Percentiles rank a stretch among this genome's conserved stretches.
phyloP scores from a whole-genome alignment of 2,329 filamentous ascomycete species.

The Myriangium duriaei region DNA sequence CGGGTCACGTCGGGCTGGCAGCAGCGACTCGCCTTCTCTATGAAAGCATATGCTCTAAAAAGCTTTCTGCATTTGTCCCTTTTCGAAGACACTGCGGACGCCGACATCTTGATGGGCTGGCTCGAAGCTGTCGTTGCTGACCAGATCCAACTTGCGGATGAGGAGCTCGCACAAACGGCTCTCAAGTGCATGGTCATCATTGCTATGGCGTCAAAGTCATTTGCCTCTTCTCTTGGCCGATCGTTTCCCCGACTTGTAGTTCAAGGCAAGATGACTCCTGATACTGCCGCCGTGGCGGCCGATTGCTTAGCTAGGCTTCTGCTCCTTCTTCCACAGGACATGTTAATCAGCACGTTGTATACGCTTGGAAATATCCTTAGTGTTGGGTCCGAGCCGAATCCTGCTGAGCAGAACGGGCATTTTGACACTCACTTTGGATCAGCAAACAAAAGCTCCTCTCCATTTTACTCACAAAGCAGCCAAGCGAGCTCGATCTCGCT shows the following conservation, averaged over 20 bases:
- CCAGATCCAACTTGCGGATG: conserved; percentile 67
- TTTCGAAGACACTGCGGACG: conserved; percentile 66
- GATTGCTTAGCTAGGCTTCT: conserved; percentile 72
- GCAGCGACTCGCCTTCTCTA: conserved; percentile 71
- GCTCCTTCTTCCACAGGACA: conserved; percentile 74
- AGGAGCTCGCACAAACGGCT: conserved; percentile 61
- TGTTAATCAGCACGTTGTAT: conserved; percentile 88
- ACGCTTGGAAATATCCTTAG: conserved; percentile 92
- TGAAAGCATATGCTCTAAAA: conserved; percentile 70
- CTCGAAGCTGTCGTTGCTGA: conserved; percentile 73
- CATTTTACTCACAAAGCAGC: conserved; percentile 20
- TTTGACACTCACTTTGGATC: conserved; percentile 33
- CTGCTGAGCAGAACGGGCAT: conserved; percentile 32
- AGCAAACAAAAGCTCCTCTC: conserved; percentile 10
- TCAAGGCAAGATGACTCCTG: conserved; percentile 58
- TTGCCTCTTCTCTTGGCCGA: conserved; percentile 63
- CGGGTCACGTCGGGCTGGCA: conserved; percentile 76
- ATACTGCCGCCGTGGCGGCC: conserved; percentile 66
- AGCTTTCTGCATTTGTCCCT: conserved; percentile 78
- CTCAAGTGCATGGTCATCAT: conserved; percentile 73
- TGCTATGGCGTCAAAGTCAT: conserved; percentile 59
- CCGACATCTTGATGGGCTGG: conserved; percentile 70
- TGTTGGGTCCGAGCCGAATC: conserved; percentile 46
- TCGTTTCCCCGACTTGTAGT: conserved; percentile 79
- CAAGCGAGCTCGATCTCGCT: conserved; percentile 68